Evolutionary conservation across 2,329 filamentous ascomycete genomes (phyloP).

Genomic region (Monilinia vaccinii-corymbosi): DNA sequence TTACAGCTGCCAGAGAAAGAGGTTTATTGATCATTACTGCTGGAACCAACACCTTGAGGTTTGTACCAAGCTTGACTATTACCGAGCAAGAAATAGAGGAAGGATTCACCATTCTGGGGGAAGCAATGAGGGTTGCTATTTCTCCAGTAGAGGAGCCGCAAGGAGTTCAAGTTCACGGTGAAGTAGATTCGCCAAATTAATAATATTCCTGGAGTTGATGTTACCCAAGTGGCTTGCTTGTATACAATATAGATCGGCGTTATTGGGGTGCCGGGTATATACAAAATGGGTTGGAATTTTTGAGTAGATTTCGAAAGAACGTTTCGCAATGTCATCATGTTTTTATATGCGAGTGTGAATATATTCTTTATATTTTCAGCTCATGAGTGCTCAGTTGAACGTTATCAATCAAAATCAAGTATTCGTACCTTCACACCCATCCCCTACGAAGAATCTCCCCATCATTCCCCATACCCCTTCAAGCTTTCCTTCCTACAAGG

Average conservation of each 20-base stretch:
- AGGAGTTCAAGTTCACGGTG: conserved; percentile 19
- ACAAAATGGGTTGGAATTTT: neutral
- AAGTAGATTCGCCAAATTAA: conserved; percentile 25
- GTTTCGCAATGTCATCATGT: neutral
- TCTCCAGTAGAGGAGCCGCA: conserved; percentile 12
- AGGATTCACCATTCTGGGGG: conserved; percentile 66
- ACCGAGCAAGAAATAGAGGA: conserved; percentile 70
- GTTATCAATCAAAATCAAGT: neutral
- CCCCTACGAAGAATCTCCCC: too few species aligned
- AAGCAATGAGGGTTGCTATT: conserved; percentile 40
- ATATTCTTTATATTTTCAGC: neutral
- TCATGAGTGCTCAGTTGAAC: neutral
- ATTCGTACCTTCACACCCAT: too few species aligned
- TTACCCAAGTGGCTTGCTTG: neutral
- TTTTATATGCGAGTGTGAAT: neutral
- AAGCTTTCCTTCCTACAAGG: neutral
- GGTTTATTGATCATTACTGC: conserved; percentile 87
- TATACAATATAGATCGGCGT: neutral
- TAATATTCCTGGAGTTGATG: neutral
- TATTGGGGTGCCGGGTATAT: neutral
- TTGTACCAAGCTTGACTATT: conserved; percentile 81
- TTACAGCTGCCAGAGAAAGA: conserved; percentile 79
- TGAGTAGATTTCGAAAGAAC: neutral
- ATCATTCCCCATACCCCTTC: neutral
- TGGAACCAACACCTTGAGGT: conserved; percentile 83